Evolutionary conservation across 1,139 yeast species (phyloP).

Genomic region (Yamadazyma oceani): DNA sequence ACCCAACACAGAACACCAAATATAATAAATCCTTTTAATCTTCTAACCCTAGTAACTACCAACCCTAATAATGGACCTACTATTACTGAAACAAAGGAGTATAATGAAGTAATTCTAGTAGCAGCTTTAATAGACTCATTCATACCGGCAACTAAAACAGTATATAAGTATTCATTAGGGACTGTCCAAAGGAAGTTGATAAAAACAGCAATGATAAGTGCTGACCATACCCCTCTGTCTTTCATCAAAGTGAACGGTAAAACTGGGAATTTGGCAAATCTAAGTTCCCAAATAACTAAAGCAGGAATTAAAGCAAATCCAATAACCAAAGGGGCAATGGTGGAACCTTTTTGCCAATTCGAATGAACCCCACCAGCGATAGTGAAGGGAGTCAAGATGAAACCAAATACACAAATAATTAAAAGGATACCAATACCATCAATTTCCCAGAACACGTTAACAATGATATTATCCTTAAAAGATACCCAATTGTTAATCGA

Average conservation of each 20-base stretch:
- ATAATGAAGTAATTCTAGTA: conserved; percentile 61
- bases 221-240: conserved; percentile 62
- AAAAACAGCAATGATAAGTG: conserved; percentile 51
- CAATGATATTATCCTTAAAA: conserved; percentile 18
- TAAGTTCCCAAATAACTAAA: conserved; percentile 55
- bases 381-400: conserved; percentile 52
- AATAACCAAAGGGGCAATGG: conserved; percentile 64
- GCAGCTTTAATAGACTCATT: conserved; percentile 60
- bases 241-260: conserved; percentile 55
- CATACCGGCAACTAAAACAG: conserved; percentile 63
- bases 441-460: conserved; percentile 45
- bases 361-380: conserved; percentile 57
- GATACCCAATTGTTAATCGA: conserved; percentile 24
- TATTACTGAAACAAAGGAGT: conserved; percentile 64
- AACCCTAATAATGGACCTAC: conserved; percentile 62
- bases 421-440: conserved; percentile 56
- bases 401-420: conserved; percentile 51
- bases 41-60: conserved; percentile 48
- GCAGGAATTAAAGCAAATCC: conserved; percentile 59
- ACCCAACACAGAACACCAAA: conserved; percentile 58
- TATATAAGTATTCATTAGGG: conserved; percentile 68
- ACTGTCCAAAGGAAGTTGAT: conserved; percentile 62
- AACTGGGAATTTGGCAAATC: conserved; percentile 54
- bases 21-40: conserved; percentile 60
- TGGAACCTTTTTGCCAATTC: conserved; percentile 51